Evolutionary conservation across 2,329 filamentous ascomycete species (phyloP).

Genomic region (Exophiala sideris): DNA sequence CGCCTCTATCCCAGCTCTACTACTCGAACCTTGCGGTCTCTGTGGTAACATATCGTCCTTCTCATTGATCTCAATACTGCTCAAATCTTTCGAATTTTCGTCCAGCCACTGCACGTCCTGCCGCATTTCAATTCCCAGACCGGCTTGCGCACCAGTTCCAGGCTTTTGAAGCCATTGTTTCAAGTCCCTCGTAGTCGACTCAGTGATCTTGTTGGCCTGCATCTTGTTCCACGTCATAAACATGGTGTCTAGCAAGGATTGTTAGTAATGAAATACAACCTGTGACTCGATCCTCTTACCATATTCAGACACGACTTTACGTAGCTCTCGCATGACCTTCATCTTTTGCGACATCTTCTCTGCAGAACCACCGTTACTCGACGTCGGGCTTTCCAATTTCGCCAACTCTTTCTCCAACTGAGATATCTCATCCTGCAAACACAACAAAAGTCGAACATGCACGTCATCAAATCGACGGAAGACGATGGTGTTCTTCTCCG

Average conservation of each 20-base stretch:
- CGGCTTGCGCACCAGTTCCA: slow-evolving; percentile 7
- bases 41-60: slow-evolving; percentile 3
- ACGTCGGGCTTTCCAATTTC: slow-evolving; percentile 27
- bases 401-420: slow-evolving; percentile 33
- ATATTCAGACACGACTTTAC: slow-evolving; percentile 28
- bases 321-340: slow-evolving; percentile 24
- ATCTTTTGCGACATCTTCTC: slow-evolving; percentile 23
- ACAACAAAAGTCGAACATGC: slow-evolving; percentile 32
- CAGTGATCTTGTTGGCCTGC: slow-evolving; percentile 23
- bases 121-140: slow-evolving; percentile 15
- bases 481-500: slow-evolving; percentile 27
- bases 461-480: slow-evolving; percentile 35
- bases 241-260: slow-evolving; percentile 21
- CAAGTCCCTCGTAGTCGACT: slow-evolving; percentile 21
- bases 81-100: slow-evolving; percentile 24
- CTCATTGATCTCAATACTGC: slow-evolving; percentile 21
- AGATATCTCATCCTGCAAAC: slow-evolving; percentile 36
- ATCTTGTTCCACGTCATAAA: slow-evolving; percentile 28
- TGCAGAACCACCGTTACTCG: slow-evolving; percentile 2
- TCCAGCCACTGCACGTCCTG: slow-evolving; percentile 26
- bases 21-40: neutral
- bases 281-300: slow-evolving; percentile 16
- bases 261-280: slow-evolving; percentile 3
- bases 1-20: slow-evolving; percentile 1
- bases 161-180: slow-evolving; percentile 23